Percentiles rank a stretch among this genome's conserved stretches.
These are phyloP conservation scores for Apiotrichum montevideense DNA, from an alignment of 1,284 basidiomycete species.

Conservation along the genomic window DNA sequence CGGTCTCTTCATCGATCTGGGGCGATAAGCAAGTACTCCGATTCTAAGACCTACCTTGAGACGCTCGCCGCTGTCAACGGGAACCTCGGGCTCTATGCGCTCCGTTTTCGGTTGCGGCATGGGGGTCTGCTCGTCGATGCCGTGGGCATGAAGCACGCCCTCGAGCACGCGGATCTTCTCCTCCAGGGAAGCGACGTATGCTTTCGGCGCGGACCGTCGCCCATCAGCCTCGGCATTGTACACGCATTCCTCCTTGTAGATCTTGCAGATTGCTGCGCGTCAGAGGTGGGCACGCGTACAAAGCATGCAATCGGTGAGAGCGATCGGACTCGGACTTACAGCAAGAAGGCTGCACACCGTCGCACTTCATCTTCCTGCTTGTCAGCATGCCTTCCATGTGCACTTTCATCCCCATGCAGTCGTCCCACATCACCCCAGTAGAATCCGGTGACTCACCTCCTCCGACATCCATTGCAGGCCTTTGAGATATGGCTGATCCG, in stretches of 20 bases:
- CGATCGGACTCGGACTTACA: conserved; percentile 6
- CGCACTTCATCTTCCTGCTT: conserved; percentile 20
- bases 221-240: conserved; percentile 21
- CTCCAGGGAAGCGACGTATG: conserved; percentile 18
- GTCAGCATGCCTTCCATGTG: not conserved
- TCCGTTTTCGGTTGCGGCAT: not conserved
- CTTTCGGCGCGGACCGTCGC: conserved; percentile 17
- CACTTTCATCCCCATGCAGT: no score
- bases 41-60: conserved; percentile 8
- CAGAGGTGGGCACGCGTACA: not conserved
- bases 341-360: conserved; percentile 17
- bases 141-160: conserved; percentile 9
- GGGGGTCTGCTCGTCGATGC: conserved; percentile 4
- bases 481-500: conserved; percentile 19
- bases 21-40: not conserved
- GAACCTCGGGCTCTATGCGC: not conserved
- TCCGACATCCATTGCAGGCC: conserved; percentile 18
- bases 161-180: conserved; percentile 16
- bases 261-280: conserved; percentile 18
- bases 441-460: conserved; percentile 11
- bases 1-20: conserved; percentile 18
- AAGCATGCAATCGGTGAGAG: not conserved
- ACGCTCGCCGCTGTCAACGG: conserved; percentile 2
- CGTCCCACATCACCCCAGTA: not conserved
- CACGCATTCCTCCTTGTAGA: conserved; percentile 20